These are phyloP conservation scores for Naganishia friedmannii DNA, from an alignment of 768 basidiomycete genomes.

Conservation along the genomic window DNA sequence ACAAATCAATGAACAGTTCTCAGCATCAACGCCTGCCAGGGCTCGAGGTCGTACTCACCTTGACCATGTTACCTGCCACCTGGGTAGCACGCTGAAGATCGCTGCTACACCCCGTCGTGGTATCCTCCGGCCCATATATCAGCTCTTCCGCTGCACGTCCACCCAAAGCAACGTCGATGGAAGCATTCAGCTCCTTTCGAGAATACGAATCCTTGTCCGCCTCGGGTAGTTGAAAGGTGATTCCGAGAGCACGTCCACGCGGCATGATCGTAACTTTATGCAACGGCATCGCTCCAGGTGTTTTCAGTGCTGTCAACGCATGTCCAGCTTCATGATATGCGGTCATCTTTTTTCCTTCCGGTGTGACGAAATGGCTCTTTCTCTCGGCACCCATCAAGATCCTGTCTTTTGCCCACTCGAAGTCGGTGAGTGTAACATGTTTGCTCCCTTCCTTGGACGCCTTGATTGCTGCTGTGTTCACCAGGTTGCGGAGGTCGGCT, in stretches of 20 bases:
- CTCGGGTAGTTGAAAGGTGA: conserved; percentile 53
- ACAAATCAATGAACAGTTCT: neutral
- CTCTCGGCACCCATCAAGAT: conserved; percentile 97
- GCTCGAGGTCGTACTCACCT: conserved; percentile 57
- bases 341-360: conserved; percentile 79
- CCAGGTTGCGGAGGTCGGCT: conserved; percentile 93
- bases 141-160: conserved; percentile 93
- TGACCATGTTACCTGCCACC: conserved; percentile 81
- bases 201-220: conserved; percentile 53
- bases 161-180: conserved; percentile 87
- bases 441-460: conserved; percentile 78
- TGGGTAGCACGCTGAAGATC: conserved; percentile 77
- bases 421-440: conserved; percentile 63
- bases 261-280: conserved; percentile 96
- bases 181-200: conserved; percentile 51
- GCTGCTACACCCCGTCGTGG: conserved; percentile 87
- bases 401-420: conserved; percentile 98
- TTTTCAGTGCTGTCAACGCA: conserved; percentile 89
- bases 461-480: conserved; percentile 93
- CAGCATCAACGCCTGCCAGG: neutral
- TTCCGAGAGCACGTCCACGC: conserved; percentile 85
- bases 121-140: conserved; percentile 80
- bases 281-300: conserved; percentile 90
- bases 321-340: conserved; percentile 95
- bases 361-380: conserved; percentile 80